Evolutionary conservation across 179 eudicot genomes (phyloP), one percentile per base, ranked within the genome.

Genomic region (Corrigiola litoralis): DNA sequence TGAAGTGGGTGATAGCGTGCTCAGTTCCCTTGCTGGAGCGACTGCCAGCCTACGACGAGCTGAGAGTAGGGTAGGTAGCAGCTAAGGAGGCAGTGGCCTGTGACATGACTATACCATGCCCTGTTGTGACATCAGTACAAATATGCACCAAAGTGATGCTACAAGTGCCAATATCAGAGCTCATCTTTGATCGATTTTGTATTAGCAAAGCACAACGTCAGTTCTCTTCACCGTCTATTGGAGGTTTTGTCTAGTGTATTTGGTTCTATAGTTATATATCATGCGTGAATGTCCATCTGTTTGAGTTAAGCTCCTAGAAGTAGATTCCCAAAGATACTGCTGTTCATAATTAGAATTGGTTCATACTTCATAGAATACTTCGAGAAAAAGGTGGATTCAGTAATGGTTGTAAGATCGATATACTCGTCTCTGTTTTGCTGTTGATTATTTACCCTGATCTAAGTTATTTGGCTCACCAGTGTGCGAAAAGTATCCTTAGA

Each of bases 1-100:
- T 16, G 81, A 76, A 63, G 81, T 80, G 34, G 84, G 81, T 11
- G 76, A 76, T 41, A 70, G 68, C 24, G 36, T 76, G 47, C 71
- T 80, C 64, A 76, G 74, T 34, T 70, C 81, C 3, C 68, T 76
- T 20, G 81, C 81, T 28, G 76, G 73, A 42, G 73, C 76, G 58
- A 67, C 84, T 27, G 75, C 81, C 53, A 73, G 73, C 62, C 74
- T 76, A 66, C 70, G 83, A 61, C 67, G 65, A 32, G 61, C 79
- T 28, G 78, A 73, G 46, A 68, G 36, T 20, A 41, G 67, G 66
- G 70, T 69, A 16, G 27, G 60, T 50, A 64, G 70, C 49, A 51
- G 28, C 36, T 49, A 28, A 37, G 58, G 58, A 50, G 52, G 45
- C 38, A 61, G 23, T 45, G 12, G 54, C 56, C 12, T 36, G 47